Evolutionary conservation across 139 green algal species (phyloP).

Genomic region (Pleodorina starrii): DNA sequence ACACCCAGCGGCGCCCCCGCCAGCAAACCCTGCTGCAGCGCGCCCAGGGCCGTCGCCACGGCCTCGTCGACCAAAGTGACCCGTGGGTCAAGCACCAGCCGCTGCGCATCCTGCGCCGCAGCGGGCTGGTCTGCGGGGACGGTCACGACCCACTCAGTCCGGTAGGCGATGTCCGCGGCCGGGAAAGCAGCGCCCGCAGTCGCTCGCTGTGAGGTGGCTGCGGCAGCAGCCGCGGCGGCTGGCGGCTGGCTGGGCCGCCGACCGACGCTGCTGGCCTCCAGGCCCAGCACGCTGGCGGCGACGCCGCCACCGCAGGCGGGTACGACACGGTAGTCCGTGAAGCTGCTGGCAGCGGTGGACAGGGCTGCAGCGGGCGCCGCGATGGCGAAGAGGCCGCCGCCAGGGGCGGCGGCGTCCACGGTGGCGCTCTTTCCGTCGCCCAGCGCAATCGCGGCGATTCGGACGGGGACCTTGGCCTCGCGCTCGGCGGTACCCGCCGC

Average conservation of each 20-base stretch:
- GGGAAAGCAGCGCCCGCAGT: not conserved
- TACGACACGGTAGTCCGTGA: not conserved
- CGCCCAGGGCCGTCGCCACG: not conserved
- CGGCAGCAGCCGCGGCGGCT: not conserved
- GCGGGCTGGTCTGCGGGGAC: not conserved
- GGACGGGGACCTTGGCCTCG: constrained; percentile 25
- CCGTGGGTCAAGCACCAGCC: not conserved
- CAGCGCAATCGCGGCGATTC: constrained; percentile 3
- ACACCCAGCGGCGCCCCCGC: not conserved
- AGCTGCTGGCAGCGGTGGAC: not conserved
- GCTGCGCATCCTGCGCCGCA: not conserved
- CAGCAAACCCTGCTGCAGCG: not conserved
- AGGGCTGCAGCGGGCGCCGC: not conserved
- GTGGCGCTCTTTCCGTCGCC: not conserved
- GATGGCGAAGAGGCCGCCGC: not conserved
- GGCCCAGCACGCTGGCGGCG: not conserved
- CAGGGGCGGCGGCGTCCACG: not conserved
- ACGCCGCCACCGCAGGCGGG: not conserved
- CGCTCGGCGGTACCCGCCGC: constrained; percentile 24
- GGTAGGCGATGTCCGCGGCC: not conserved
- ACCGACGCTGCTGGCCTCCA: constrained; percentile 11
- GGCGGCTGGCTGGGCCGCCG: not conserved
- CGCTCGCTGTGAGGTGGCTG: not conserved
- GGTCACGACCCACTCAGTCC: constrained; percentile 16
- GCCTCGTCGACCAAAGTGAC: not conserved